Base-by-base conservation (phyloP, 2,329 filamentous ascomycete genomes). In the Arthroderma uncinatum region DNA sequence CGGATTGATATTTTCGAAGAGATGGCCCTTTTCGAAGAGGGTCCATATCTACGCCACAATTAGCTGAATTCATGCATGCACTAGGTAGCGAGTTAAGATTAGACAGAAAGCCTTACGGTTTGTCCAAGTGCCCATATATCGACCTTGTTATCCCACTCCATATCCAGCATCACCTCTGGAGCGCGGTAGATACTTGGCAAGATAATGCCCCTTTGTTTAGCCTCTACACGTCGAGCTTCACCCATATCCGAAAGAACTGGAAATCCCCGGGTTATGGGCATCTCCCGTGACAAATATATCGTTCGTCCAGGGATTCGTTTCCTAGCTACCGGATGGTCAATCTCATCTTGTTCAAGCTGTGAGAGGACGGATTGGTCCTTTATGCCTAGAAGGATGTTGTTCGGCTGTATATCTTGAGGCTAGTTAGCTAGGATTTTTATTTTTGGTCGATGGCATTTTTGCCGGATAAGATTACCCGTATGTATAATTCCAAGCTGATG, bases 321-420 rank as follows among this genome's bases (percentile, higher is more conserved):
- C 12, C 66, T 50, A 4, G 65, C 62, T 14, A 60, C 61, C 23
- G 69, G 68, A 7, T 57, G 16, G 2, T 64, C 57, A 4, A 65
- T 42, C 59, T 71, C 68, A 1, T 59, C 61, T 40, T 65, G 25
- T 58, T 70, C 67, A 36, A 68, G 67, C 0, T 62, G 52, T 2
- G 55, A 54, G 4, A 73, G 54, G 16, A 71, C 59, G 1, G 62
- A 64, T 1, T 64, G 53, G 53, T 71, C 69, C 19, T 65, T 58
- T 34, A 69, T 66, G 0, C 56, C 60, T 0, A 70, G 42, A 30
- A 73, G 62, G 23, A 72, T 60, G 19, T 72, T 72, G 28, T 63
- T 64, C 4, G 64, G 63, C 54, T 68, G 65, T 10, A 71, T 59
- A 59, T 71, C 67, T 71, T 33, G 16, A 16, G 19, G 14, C 10